These are phyloP conservation scores for Arthrinium puccinioides DNA, from an alignment of 2,329 filamentous ascomycete species.

Conservation along the genomic window DNA sequence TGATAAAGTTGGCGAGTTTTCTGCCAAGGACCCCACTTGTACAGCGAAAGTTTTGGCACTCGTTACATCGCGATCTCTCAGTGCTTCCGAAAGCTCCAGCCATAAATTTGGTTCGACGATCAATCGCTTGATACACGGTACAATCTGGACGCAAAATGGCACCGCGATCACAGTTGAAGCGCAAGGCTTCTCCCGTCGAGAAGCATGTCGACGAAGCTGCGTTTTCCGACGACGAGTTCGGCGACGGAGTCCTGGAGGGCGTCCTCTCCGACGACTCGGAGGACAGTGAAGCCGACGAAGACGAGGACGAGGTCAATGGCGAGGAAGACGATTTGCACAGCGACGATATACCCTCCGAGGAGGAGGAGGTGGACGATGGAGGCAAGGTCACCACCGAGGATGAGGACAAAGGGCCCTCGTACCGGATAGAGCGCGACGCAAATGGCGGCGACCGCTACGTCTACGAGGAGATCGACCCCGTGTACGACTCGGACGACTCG, in stretches of 20 bases:
- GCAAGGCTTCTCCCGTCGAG: constrained; percentile 54
- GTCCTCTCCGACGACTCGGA: constrained; percentile 53
- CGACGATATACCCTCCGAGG: constrained; percentile 40
- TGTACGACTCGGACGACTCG: constrained; percentile 93
- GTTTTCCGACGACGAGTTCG: constrained; percentile 55
- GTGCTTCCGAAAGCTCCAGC: no score
- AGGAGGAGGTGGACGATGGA: constrained; percentile 29
- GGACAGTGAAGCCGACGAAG: constrained; percentile 41
- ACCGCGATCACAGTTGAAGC: constrained; percentile 46
- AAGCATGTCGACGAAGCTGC: constrained; percentile 38
- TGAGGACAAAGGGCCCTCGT: constrained; percentile 36
- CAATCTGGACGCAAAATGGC: constrained; percentile 25
- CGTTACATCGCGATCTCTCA: no score
- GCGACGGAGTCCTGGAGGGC: constrained; percentile 45
- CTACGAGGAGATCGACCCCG: constrained; percentile 87
- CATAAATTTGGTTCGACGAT: no score
- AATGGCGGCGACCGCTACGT: constrained; percentile 87
- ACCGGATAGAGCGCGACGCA: constrained; percentile 65
- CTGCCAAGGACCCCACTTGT: no score
- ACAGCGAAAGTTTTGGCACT: no score
- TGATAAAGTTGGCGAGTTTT: no score
- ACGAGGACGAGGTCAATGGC: constrained; percentile 38
- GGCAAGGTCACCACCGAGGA: no score
- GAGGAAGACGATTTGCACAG: constrained; percentile 34
- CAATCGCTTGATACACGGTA: no score